Evolutionary conservation across 164 flowering plant genomes (phyloP).

Genomic region (Aristolochia contorta): DNA sequence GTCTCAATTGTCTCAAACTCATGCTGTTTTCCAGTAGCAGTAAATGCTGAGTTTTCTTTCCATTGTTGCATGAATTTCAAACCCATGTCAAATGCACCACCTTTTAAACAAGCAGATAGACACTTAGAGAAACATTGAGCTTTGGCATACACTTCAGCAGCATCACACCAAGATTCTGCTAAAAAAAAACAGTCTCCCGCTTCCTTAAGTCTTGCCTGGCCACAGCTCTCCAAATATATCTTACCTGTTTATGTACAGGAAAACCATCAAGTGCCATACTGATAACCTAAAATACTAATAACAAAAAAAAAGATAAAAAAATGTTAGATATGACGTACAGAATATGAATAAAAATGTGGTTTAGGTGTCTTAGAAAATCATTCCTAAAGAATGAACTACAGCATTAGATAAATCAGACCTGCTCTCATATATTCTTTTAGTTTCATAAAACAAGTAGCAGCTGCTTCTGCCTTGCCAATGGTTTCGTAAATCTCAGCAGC

Average conservation of each 20-base stretch:
- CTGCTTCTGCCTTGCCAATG: constrained; percentile 44
- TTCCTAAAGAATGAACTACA: not conserved
- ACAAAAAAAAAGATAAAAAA: too few species aligned
- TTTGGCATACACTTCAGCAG: constrained; percentile 46
- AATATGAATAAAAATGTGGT: too few species aligned
- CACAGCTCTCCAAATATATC: constrained; percentile 36
- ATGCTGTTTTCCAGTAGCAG: constrained; percentile 3
- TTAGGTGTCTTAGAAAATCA: not conserved
- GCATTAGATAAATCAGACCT: constrained; percentile 21
- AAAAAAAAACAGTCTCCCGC: constrained; percentile 46
- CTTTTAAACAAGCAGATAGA: constrained; percentile 29
- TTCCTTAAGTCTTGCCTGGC: constrained; percentile 28
- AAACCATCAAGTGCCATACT: too few species aligned
- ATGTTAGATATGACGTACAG: too few species aligned
- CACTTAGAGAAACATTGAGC: constrained; percentile 31
- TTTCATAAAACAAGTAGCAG: constrained; percentile 55
- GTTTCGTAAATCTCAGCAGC: constrained; percentile 61
- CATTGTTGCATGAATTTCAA: constrained; percentile 36
- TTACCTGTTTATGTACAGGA: constrained; percentile 16
- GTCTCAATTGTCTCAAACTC: constrained; percentile 26
- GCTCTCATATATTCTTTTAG: constrained; percentile 48
- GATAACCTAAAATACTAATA: too few species aligned
- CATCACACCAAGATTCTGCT: constrained; percentile 27
- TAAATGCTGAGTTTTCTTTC: constrained; percentile 21
- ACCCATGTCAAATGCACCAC: constrained; percentile 37